These are phyloP conservation scores for Peribolospora kevripleyi DNA, from an alignment of 768 basidiomycete species.

Conservation along the genomic window DNA sequence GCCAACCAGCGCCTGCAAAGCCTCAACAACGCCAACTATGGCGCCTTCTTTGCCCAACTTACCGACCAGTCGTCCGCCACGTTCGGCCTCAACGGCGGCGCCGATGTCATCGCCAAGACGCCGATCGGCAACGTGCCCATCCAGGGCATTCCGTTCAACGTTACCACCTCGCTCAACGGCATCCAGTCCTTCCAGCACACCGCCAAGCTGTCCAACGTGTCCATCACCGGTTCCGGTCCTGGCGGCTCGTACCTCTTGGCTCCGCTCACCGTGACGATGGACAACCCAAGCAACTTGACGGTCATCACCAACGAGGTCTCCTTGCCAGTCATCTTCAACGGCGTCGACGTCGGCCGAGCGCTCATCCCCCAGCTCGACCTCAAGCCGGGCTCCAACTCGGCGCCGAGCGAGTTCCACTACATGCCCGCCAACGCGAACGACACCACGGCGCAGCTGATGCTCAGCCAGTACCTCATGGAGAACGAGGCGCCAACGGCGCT, in stretches of 20 bases:
- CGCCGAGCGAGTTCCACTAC: conserved; percentile 42
- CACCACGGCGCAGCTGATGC: conserved; percentile 29
- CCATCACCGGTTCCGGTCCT: neutral
- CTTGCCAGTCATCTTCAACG: conserved; percentile 35
- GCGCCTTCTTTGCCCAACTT: conserved; percentile 27
- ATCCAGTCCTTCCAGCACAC: conserved; percentile 19
- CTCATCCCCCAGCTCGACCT: conserved; percentile 25
- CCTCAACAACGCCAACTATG: conserved; percentile 32
- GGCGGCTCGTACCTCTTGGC: neutral
- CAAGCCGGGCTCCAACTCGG: conserved; percentile 25
- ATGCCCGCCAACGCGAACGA: conserved; percentile 39
- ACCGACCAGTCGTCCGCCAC: conserved; percentile 17
- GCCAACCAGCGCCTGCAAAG: conserved; percentile 32
- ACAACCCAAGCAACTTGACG: conserved; percentile 17
- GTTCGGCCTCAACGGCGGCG: conserved; percentile 8
- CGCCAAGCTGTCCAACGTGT: conserved; percentile 7
- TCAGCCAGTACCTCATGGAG: conserved; percentile 33
- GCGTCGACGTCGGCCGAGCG: conserved; percentile 18
- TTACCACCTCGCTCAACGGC: conserved; percentile 33
- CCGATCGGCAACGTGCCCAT: conserved; percentile 49
- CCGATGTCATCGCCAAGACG: conserved; percentile 32
- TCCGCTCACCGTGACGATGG: conserved; percentile 4
- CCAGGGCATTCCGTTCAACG: conserved; percentile 36
- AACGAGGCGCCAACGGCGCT: conserved; percentile 30
- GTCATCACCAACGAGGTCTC: conserved; percentile 34